These are phyloP conservation scores for Beta macrorhiza DNA, from an alignment of 179 eudicot genomes.

Conservation along the genomic window DNA sequence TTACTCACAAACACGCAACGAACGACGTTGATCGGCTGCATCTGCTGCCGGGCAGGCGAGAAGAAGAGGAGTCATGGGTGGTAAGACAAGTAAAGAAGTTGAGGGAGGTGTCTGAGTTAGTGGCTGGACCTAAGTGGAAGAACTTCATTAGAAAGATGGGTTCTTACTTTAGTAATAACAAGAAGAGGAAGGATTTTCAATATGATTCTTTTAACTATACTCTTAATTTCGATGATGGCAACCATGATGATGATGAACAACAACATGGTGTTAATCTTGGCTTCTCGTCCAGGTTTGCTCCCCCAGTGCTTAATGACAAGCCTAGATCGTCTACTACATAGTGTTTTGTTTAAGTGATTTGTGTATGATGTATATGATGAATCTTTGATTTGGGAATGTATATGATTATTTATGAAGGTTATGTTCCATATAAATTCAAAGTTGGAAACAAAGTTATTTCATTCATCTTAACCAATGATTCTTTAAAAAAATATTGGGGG, in stretches of 20 bases:
- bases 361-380: not conserved
- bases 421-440: not conserved
- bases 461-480: not conserved
- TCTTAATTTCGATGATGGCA: slow-evolving; percentile 61
- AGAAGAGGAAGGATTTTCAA: slow-evolving; percentile 33
- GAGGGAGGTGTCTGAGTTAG: slow-evolving; percentile 55
- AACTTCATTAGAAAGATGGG: slow-evolving; percentile 56
- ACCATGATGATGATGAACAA: slow-evolving; percentile 11
- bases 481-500: too few species aligned
- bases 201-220: slow-evolving; percentile 66
- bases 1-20: not conserved
- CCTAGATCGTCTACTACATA: slow-evolving; percentile 7
- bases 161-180: slow-evolving; percentile 37
- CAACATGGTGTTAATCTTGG: slow-evolving; percentile 35
- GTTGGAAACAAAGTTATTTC: not conserved
- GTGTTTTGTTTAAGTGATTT: not conserved
- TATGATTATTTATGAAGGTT: not conserved
- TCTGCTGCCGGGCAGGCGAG: slow-evolving; percentile 29
- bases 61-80: slow-evolving; percentile 37
- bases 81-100: slow-evolving; percentile 33
- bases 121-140: slow-evolving; percentile 90
- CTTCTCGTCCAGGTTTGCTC: slow-evolving; percentile 45
- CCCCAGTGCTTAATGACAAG: slow-evolving; percentile 28
- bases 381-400: not conserved
- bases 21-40: slow-evolving; percentile 16